Evolutionary conservation across 192 early-diverging fungal species (phyloP).

Genomic region (Geranomyces variabilis): DNA sequence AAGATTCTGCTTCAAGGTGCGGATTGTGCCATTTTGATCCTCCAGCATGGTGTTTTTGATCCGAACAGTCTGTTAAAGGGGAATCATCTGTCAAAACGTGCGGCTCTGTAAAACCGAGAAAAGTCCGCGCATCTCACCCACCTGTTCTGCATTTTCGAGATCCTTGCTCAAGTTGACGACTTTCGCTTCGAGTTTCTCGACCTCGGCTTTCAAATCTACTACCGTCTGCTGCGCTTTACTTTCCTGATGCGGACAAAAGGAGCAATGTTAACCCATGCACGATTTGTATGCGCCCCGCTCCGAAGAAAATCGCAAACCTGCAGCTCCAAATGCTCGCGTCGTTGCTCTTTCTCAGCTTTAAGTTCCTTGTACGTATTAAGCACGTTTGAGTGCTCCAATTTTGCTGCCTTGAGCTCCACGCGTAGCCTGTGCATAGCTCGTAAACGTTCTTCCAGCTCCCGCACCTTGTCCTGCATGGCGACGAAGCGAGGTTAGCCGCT

Average conservation of each 20-base stretch:
- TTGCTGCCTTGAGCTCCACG: conserved; percentile 1
- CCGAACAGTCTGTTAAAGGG: conserved; percentile 31
- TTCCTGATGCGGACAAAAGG: background rate
- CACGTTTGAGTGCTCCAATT: background rate
- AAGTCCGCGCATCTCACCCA: background rate
- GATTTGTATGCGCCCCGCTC: background rate
- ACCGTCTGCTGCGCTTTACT: background rate
- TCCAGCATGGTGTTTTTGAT: conserved; percentile 64
- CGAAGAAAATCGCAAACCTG: too few relatives aligned
- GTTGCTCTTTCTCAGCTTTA: conserved; percentile 3
- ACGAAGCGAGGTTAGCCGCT: too few relatives aligned
- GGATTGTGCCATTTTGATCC: conserved; percentile 61
- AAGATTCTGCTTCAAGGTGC: conserved; percentile 55
- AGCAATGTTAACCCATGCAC: too few relatives aligned
- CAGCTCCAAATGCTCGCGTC: background rate
- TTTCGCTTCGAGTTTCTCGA: background rate
- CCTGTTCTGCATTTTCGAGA: background rate
- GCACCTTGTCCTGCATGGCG: conserved; percentile 32
- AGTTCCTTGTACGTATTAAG: background rate
- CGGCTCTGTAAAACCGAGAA: too few relatives aligned
- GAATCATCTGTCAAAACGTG: too few relatives aligned
- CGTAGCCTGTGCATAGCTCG: conserved; percentile 11
- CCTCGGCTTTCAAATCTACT: background rate
- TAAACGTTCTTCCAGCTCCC: conserved; percentile 18
- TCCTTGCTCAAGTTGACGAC: background rate